Conservation (phyloP, 1,139 yeast genomes). For the Saccharomyces hybrid region DNA sequence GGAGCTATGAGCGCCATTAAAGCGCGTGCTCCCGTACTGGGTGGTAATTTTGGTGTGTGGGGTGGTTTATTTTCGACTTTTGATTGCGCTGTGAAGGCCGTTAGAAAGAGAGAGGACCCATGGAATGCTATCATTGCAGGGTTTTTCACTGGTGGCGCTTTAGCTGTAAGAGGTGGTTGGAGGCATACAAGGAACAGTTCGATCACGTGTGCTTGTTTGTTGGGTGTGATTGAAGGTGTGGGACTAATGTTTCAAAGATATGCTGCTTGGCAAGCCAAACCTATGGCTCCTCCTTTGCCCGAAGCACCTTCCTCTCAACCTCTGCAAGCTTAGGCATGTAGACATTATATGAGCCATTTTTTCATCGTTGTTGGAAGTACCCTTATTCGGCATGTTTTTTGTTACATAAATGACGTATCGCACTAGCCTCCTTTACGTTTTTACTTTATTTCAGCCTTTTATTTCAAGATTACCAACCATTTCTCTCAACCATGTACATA, state of each 20-base stretch:
- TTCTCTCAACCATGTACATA: background rate
- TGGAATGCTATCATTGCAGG: conserved; percentile 98
- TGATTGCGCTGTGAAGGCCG: conserved; percentile 92
- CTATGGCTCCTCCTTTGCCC: conserved; percentile 70
- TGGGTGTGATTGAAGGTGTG: conserved; percentile 97
- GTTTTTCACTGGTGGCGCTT: conserved; percentile 95
- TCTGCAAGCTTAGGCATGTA: conserved; percentile 22
- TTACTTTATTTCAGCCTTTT: background rate
- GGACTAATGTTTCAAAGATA: conserved; percentile 93
- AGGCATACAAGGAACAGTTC: conserved; percentile 95
- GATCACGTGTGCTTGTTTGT: conserved; percentile 92
- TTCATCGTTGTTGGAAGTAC: background rate
- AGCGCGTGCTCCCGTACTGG: conserved; percentile 96
- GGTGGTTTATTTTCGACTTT: conserved; percentile 95
- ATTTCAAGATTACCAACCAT: background rate
- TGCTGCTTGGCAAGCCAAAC: conserved; percentile 78
- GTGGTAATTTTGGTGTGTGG: conserved; percentile 99
- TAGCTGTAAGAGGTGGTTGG: conserved; percentile 98
- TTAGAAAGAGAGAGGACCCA: conserved; percentile 96
- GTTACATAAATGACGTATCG: background rate
- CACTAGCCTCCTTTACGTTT: background rate
- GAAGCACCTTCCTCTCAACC: conserved; percentile 38
- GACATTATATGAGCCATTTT: background rate
- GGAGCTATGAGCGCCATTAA: conserved; percentile 89
- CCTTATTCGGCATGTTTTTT: background rate